These are phyloP conservation scores for Cynanchum wilfordii DNA, from an alignment of 257 asterid genomes.

Conservation along the genomic window DNA sequence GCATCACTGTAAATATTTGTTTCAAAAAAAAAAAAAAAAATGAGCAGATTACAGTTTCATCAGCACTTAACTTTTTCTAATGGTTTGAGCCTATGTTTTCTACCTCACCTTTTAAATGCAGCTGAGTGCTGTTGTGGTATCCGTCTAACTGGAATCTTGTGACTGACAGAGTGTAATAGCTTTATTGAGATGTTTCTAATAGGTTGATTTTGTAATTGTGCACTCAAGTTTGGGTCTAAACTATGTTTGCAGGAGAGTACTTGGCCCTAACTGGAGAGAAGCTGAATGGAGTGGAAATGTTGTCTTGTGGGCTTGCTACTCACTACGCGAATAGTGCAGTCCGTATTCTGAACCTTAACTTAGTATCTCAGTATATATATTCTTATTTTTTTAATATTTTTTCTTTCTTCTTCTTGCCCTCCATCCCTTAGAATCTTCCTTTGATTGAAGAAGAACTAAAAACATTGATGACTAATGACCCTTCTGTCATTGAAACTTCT, in stretches of 20 bases:
- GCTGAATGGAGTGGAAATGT: slow-evolving; percentile 80
- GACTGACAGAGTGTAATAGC: neutral
- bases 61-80: neutral
- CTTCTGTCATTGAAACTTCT: slow-evolving; percentile 67
- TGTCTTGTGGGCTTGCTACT: slow-evolving; percentile 93
- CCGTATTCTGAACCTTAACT: slow-evolving; percentile 19
- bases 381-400: slow-evolving; percentile 16
- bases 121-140: neutral
- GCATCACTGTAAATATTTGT: neutral
- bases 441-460: slow-evolving; percentile 77
- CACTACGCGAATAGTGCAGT: slow-evolving; percentile 59
- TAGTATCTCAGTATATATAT: neutral
- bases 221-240: slow-evolving; percentile 7
- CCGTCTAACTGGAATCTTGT: neutral
- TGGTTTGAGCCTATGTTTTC: neutral
- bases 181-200: neutral
- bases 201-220: neutral
- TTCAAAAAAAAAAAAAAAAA: neutral
- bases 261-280: slow-evolving; percentile 84
- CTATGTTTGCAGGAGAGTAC: slow-evolving; percentile 68
- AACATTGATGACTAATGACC: slow-evolving; percentile 75
- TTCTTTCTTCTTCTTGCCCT: slow-evolving; percentile 10
- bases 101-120: neutral
- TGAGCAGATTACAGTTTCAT: neutral
- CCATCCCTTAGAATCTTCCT: slow-evolving; percentile 63